Base-by-base conservation (phyloP, 164 flowering plant genomes). In the Vitis rupestris region DNA sequence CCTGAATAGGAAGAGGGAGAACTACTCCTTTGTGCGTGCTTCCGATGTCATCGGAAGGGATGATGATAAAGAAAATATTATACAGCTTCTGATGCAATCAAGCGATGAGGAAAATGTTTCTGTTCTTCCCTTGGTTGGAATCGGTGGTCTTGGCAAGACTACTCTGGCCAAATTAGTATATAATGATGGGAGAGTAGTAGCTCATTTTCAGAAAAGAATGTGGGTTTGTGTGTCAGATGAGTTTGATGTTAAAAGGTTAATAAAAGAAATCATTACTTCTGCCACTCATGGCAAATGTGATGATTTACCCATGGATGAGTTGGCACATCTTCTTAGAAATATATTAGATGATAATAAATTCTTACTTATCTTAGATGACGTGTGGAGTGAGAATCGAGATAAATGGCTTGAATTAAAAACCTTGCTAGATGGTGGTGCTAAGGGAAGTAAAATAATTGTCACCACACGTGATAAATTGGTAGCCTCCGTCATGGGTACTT, bases 11-110 rank as follows among this genome's bases (percentile, higher is more conserved):
- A 8, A 23, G 31, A 52, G 67, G 13, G 58, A 53, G 67, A 65
- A 57, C 10, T 52, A 56, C 47, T 67, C 67, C 17, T 51, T 51
- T 29, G 67, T 51, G 3, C 44, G 19, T 51, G 12, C 56, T 51
- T 65, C 67, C 13, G 11, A 51, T 65, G 58, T 65, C 30, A 52
- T 65, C 16, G 67, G 59, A 13, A 65, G 67, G 50, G 47, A 50
- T 5, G 48, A 12, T 5, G 67, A 65, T 23, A 65, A 51, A 52
- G 31, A 65, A 52, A 12, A 19, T 1, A 16, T 64, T 16, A 23
- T 64, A 14, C 8, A 61, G 1, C 10, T 27, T 31, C n/a, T 31
- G 37, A 31, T 31, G 44, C 17, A 15, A 9, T 7, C 8, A 12
- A 49, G 8, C 37, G 50, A 12, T 59, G 37, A n/a, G 2, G 44